Evolutionary conservation across 331 rosid genomes (phyloP), one percentile per base, ranked within the genome.

Genomic region (Saraca asoca): DNA sequence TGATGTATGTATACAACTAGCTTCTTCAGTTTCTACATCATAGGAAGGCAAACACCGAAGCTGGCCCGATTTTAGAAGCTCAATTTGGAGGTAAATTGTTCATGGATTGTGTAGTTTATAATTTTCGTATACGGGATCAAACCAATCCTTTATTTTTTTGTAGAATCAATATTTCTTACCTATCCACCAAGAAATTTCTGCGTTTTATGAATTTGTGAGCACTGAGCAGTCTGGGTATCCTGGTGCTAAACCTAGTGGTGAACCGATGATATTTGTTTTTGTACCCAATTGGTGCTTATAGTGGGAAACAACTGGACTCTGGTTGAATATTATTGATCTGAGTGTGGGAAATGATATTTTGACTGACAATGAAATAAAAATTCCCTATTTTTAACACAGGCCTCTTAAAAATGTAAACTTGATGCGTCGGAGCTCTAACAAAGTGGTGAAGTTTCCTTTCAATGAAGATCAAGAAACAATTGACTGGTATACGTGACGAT

Each of bases 381-480:
- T 24, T 24, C 31, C 31, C 31, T 24, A 24, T 24, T 24, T 24
- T 24, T 1, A 24, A 24, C 31, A 24, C 31, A 24, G 31, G 31
- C 31, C 31, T 24, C 2, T 24, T 24, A 3, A 24, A 24, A 58
- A 69, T 42, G 81, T 29, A n/a, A 66, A 51, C 58, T 38, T 71
- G 53, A 50, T 18, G 53, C 1, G 6, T 64, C 77, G 69, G 61
- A 76, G 72, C 51, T 72, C 62, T 72, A 29, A 24, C 75, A 51
- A 74, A 73, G 80, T 62, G 19, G 63, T 55, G 5, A 69, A 74
- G 75, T 58, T 31, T 58, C 43, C n/a, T 34, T 24, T 42, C 12
- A 24, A 59, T 72, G 80, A 79, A 31, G 79, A 87, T 89, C 94
- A 73, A 74, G 75, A 85, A 79, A 78, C 89, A 79, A 75, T 62